Evolutionary conservation across 192 early-diverging fungal genomes (phyloP).

Genomic region (Coemansia sp.): DNA sequence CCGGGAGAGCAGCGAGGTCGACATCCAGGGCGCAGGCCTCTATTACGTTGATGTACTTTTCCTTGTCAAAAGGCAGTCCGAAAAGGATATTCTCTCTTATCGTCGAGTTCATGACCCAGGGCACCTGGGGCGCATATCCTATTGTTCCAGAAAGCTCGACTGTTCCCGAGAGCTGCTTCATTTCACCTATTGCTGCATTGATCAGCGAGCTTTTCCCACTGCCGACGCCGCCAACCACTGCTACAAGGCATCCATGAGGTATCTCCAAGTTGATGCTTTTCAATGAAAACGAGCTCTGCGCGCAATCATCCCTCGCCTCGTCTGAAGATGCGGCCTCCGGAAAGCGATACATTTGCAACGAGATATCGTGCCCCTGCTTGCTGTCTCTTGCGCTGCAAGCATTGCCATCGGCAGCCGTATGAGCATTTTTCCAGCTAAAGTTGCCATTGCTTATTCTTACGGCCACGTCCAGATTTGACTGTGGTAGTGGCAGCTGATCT

Average conservation of each 20-base stretch:
- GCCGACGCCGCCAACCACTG: slow-evolving; percentile 68
- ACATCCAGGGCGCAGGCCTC: slow-evolving; percentile 66
- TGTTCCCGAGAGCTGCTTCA: slow-evolving; percentile 50
- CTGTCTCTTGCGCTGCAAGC: too few species aligned
- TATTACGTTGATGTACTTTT: slow-evolving; percentile 63
- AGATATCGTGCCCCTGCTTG: neutral
- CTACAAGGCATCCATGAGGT: slow-evolving; percentile 52
- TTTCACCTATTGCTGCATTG: slow-evolving; percentile 58
- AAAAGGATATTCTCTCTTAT: slow-evolving; percentile 74
- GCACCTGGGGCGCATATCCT: slow-evolving; percentile 52
- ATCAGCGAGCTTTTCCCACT: slow-evolving; percentile 61
- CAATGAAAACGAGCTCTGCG: slow-evolving; percentile 35
- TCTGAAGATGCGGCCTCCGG: slow-evolving; percentile 2
- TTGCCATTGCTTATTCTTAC: slow-evolving; percentile 17
- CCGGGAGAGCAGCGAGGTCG: slow-evolving; percentile 62
- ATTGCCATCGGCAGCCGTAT: neutral
- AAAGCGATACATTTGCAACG: slow-evolving; percentile 18
- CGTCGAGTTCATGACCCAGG: slow-evolving; percentile 63
- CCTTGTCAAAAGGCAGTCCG: slow-evolving; percentile 59
- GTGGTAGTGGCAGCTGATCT: neutral
- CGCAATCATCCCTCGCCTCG: neutral
- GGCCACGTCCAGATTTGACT: slow-evolving; percentile 20
- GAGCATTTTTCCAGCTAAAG: slow-evolving; percentile 26
- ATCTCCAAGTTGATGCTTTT: slow-evolving; percentile 53
- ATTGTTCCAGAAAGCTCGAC: slow-evolving; percentile 44